Evolutionary conservation across 495 filamentous ascomycete species (phyloP).

Genomic region (Cenococcum geophilum): DNA sequence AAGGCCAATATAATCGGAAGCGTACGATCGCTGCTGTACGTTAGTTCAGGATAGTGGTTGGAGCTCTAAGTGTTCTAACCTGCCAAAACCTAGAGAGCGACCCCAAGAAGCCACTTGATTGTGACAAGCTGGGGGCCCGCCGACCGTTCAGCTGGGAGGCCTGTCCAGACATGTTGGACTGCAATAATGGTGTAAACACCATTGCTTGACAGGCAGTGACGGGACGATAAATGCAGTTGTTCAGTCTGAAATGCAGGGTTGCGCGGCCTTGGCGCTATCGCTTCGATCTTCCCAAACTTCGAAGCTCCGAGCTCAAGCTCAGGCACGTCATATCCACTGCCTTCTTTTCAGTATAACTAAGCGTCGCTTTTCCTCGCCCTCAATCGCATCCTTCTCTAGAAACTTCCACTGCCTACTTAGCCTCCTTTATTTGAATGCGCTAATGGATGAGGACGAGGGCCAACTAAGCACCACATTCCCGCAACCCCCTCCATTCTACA

Average conservation of each 20-base stretch:
- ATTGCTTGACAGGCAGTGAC: too few relatives aligned
- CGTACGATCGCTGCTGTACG: constrained; percentile 63
- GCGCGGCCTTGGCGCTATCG: background rate
- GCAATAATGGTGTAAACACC: background rate
- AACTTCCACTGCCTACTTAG: background rate
- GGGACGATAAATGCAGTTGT: background rate
- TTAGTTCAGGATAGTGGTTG: background rate
- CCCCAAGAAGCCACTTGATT: constrained; percentile 21
- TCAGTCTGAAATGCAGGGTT: background rate
- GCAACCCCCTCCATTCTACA: constrained; percentile 83
- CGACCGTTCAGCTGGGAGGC: constrained; percentile 6
- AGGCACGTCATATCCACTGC: background rate
- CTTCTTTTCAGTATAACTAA: background rate
- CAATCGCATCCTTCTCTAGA: background rate
- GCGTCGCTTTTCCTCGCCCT: background rate
- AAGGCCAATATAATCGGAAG: constrained; percentile 79
- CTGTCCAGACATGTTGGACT: constrained; percentile 23
- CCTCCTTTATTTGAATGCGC: background rate
- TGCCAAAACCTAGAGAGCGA: constrained; percentile 49
- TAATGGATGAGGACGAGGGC: constrained; percentile 52
- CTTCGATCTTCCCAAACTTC: constrained; percentile 1
- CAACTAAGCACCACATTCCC: constrained; percentile 57
- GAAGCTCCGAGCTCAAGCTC: background rate
- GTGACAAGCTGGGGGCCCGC: constrained; percentile 13
- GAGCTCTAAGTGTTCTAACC: constrained; percentile 10